Evolutionary conservation across 2,329 filamentous ascomycete species (phyloP).

Genomic region (Hirsutella rhossiliensis): DNA sequence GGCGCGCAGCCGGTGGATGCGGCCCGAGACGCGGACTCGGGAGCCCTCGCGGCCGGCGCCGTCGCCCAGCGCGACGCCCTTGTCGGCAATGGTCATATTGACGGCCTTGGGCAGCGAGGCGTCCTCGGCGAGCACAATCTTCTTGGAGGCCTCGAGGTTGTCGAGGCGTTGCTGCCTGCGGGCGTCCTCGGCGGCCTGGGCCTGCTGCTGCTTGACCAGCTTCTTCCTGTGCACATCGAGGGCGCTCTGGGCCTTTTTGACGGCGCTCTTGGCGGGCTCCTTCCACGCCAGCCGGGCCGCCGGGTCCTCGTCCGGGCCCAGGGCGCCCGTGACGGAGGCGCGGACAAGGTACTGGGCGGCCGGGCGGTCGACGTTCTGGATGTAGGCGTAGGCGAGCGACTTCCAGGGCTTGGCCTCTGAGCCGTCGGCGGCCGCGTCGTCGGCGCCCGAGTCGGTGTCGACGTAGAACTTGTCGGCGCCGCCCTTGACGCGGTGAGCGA

Average conservation of each 20-base stretch:
- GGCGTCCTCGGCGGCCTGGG: conserved; percentile 59
- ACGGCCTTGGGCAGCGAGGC: conserved; percentile 58
- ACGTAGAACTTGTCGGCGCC: conserved; percentile 43
- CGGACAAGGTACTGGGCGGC: conserved; percentile 55
- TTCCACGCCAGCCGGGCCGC: conserved; percentile 61
- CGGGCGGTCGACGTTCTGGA: conserved; percentile 49
- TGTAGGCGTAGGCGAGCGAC: conserved; percentile 64
- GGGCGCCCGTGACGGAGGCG: conserved; percentile 50
- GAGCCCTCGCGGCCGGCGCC: conserved; percentile 45
- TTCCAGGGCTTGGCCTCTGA: conserved; percentile 69
- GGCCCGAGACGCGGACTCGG: conserved; percentile 67
- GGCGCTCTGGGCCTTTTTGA: conserved; percentile 73
- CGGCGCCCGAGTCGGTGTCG: conserved; percentile 67
- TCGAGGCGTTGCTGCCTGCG: conserved; percentile 58
- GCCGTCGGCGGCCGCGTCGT: conserved; percentile 55
- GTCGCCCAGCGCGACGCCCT: conserved; percentile 26
- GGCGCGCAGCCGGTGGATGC: conserved; percentile 67
- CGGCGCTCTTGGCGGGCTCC: conserved; percentile 67
- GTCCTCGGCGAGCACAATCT: conserved; percentile 59
- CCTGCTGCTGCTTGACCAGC: conserved; percentile 30
- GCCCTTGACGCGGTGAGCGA: conserved; percentile 28
- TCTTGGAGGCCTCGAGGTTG: conserved; percentile 61
- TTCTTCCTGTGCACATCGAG: conserved; percentile 75
- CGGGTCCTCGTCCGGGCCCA: conserved; percentile 51
- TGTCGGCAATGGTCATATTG: conserved; percentile 58